Base-by-base conservation (phyloP, 2,329 filamentous ascomycete genomes). In the Aspergillus oerlinghausenensis region DNA sequence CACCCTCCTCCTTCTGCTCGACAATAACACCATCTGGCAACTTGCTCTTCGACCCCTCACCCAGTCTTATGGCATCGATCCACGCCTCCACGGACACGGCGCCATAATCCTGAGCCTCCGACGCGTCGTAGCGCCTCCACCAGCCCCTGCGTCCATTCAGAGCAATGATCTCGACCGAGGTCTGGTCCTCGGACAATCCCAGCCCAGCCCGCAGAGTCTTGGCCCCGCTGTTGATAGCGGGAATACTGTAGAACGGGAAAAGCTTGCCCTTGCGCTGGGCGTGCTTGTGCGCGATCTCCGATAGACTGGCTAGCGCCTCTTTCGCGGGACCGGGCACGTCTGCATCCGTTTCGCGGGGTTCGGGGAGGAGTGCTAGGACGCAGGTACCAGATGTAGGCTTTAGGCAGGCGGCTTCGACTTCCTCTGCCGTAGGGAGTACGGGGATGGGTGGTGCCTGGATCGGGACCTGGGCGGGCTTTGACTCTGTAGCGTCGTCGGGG, bases 1-100 rank as follows among this genome's bases (percentile, higher is more conserved):
- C 60, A 50, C 51, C 60, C 58, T 64, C 59, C 17, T 67, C 65
- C 21, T 70, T 71, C 53, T 75, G 76, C 4, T 54, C 74, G 19
- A 70, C 69, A 32, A 88, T 69, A 47, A 90, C 66, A 1, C 80
- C 82, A 57, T 83, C 81, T 0, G 89, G 89, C 45, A 94, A 72
- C 76, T 87, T 89, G 66, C 86, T 82, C 80, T 93, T 97, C 57
- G 82, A 77, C 2, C 90, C 89, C 70, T 97, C 93, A 52, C 92
- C 90, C 80, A 99, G 82, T 40, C 91, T 87, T 60, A 97, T 91
- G n/a, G 84, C 82, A 68, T 99, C 94, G 57, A 99, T 84, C 91
- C 93, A 99, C 60, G 79, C 78, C 76, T 96, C 90, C 29, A 99
- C 78, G 26, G 81, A 83, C 54, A 82, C 79, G 25, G 80, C 69